Conservation (phyloP, 495 filamentous ascomycete genomes). For the Pyrenopolyporus hunteri region DNA sequence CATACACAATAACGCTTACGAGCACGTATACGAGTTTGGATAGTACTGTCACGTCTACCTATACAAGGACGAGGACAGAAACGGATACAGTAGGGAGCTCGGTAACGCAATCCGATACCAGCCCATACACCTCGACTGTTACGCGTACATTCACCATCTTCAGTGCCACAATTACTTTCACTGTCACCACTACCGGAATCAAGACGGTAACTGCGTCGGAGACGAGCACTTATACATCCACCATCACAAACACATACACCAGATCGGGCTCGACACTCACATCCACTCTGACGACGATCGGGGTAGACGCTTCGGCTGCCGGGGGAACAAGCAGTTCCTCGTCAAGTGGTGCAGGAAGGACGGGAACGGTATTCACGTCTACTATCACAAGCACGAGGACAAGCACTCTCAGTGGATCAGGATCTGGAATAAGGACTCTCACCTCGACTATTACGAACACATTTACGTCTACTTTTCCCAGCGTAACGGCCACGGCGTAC, state of each 20-base stretch:
- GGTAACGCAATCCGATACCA: background rate
- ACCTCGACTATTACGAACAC: slow-evolving; percentile 31
- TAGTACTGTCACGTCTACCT: slow-evolving; percentile 15
- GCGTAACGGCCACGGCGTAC: background rate
- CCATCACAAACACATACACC: slow-evolving; percentile 13
- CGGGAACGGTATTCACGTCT: slow-evolving; percentile 1
- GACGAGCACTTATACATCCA: slow-evolving; percentile 20
- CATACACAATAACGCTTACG: slow-evolving; percentile 15
- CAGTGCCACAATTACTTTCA: slow-evolving; percentile 6
- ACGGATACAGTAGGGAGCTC: background rate
- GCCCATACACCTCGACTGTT: slow-evolving; percentile 9
- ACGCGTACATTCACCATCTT: slow-evolving; percentile 9
- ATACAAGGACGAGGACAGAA: slow-evolving; percentile 7
- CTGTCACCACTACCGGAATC: slow-evolving; percentile 4
- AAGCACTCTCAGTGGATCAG: slow-evolving; percentile 14
- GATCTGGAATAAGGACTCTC: slow-evolving; percentile 8
- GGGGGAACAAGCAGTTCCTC: background rate
- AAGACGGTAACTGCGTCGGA: background rate
- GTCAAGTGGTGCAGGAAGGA: background rate
- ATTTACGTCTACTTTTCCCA: slow-evolving; percentile 9
- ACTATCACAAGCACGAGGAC: slow-evolving; percentile 26
- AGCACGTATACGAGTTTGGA: slow-evolving; percentile 17
- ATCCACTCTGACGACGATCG: slow-evolving; percentile 6
- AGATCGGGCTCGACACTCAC: slow-evolving; percentile 7
- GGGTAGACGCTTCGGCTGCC: background rate